Base-by-base conservation (phyloP, 2,329 filamentous ascomycete genomes). In the Trichophyton rubrum region DNA sequence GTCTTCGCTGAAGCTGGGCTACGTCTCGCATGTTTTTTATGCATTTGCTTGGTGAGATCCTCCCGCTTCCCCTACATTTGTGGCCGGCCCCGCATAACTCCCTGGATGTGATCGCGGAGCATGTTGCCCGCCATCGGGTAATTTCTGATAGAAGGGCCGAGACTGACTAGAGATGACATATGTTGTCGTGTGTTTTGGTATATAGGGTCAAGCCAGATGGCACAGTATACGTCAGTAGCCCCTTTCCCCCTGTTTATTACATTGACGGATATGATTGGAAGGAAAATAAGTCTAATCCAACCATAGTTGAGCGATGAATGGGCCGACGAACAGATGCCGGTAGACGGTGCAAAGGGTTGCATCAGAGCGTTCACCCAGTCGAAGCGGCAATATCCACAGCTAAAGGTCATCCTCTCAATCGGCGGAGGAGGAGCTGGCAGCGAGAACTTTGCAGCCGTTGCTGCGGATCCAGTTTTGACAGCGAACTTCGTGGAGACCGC, bases 1-100 rank as follows among this genome's bases (percentile, higher is more conserved):
- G 0, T 87, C 83, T 0, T 84, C 84, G 60, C 76, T 92, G 68
- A 88, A 88, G 70, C 84, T 89, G 71, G 83, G 83, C 65, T 88
- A 86, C 68, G 85, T 92, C 67, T 90, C 86, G 66, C 86, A 90
- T 69, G 84, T 91, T 27, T 91, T 90, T 73, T 92, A 92, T 70
- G 87, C 88, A 11, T 91, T 89, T 80, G 88, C 88, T 62, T 81
- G 77, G 79, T 81, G 72, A 67, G 61, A 51, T 38, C 55, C 40
- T 57, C 33, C 30, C 33, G 11, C 33, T 38, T 2, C 33, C 7
- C 1, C 43, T 43, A 20, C 20, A 38, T 40, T 43, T 41, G 15
- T 33, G 7, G 17, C 7, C 17, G 13, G 9, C 17, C 53, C 53
- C 53, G 35, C 35, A 6, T 30, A 3, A 7, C 27, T 7, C 27